Conservation (phyloP, 441 rosid genomes). For the Breynia disticha region DNA sequence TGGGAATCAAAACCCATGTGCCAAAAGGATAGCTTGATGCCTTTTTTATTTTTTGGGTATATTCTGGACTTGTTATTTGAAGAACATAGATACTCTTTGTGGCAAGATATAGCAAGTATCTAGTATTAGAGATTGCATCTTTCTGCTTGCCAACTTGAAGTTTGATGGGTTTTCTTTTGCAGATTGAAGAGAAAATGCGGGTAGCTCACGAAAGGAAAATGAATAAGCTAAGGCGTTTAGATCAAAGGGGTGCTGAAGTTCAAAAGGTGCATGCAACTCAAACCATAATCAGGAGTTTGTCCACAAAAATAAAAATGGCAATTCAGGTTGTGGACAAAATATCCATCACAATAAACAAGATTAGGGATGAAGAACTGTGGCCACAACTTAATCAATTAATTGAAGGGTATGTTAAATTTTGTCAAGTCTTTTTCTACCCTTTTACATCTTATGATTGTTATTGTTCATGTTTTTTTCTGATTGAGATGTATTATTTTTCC, state of each 20-base stretch:
- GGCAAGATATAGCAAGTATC: not conserved
- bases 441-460: not conserved
- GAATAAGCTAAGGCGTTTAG: conserved; percentile 59
- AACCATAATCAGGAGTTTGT: conserved; percentile 43
- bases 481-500: too few relatives aligned
- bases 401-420: conserved; percentile 44
- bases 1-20: too few relatives aligned
- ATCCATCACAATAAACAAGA: conserved; percentile 64
- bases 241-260: conserved; percentile 75
- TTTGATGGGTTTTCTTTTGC: conserved; percentile 10
- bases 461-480: too few relatives aligned
- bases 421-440: not conserved
- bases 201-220: conserved; percentile 60
- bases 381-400: conserved; percentile 67
- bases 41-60: not conserved
- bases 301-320: conserved; percentile 78
- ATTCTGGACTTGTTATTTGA: not conserved
- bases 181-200: conserved; percentile 92
- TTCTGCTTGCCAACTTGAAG: not conserved
- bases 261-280: conserved; percentile 54
- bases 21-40: too few relatives aligned
- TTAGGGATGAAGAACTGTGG: conserved; percentile 81
- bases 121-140: not conserved
- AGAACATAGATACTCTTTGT: too few relatives aligned
- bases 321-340: conserved; percentile 86